These are phyloP conservation scores for Thelephora terrestris DNA, from an alignment of 1,284 basidiomycete genomes.

Conservation along the genomic window DNA sequence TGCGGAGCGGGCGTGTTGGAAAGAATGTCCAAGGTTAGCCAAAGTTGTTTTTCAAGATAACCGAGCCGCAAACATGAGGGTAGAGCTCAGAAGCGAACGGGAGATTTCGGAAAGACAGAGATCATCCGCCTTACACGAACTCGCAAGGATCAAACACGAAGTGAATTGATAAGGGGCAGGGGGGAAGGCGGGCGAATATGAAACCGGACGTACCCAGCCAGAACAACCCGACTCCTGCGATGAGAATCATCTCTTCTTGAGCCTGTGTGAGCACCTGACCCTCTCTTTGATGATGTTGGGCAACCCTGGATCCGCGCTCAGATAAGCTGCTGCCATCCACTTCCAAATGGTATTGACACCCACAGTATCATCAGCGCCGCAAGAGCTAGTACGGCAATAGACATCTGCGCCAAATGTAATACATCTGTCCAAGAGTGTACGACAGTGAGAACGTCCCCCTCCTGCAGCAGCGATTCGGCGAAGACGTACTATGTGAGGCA, in stretches of 20 bases:
- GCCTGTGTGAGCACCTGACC: conserved; percentile 47
- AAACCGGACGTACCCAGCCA: conserved; percentile 49
- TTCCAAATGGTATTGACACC: conserved; percentile 19
- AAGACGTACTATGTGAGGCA: conserved; percentile 13
- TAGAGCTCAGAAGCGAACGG: not conserved
- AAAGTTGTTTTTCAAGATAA: too few species aligned
- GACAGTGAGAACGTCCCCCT: not conserved
- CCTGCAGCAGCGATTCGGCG: not conserved
- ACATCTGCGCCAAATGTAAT: conserved; percentile 61
- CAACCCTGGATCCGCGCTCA: conserved; percentile 31
- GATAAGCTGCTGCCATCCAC: conserved; percentile 7
- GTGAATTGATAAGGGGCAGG: not conserved
- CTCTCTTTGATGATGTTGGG: conserved; percentile 52
- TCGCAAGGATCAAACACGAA: too few species aligned
- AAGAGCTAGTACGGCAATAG: conserved; percentile 56
- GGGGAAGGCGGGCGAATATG: conserved; percentile 1
- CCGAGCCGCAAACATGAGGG: too few species aligned
- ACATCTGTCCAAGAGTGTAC: conserved; percentile 34
- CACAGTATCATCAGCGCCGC: conserved; percentile 53
- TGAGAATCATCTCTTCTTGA: conserved; percentile 63
- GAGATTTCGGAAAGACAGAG: not conserved
- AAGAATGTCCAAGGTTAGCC: not conserved
- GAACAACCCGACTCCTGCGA: conserved; percentile 57
- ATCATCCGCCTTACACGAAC: too few species aligned
- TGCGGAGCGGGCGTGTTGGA: not conserved